Percentiles rank a stretch among this genome's conserved stretches.
These are phyloP conservation scores for Adansonia digitata DNA, from an alignment of 345 rosid species.

Conservation along the genomic window DNA sequence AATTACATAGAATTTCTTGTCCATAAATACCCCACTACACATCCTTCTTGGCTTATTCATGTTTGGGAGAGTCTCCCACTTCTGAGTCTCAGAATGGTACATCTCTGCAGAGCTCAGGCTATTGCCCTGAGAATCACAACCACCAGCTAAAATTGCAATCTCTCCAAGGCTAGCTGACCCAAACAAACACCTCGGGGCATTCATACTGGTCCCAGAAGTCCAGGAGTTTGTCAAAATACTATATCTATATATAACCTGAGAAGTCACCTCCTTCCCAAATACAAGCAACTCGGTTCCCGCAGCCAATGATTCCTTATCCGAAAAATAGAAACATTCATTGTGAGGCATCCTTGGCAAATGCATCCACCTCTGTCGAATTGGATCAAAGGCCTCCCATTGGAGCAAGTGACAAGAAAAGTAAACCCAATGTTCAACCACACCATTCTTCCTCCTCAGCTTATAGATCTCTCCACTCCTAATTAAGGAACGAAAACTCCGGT, in stretches of 20 bases:
- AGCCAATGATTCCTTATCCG: slow-evolving; percentile 43
- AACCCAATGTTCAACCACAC: slow-evolving; percentile 80
- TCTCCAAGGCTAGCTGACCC: slow-evolving; percentile 93
- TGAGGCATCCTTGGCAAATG: no score
- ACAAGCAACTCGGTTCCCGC: slow-evolving; percentile 6
- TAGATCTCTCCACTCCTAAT: slow-evolving; percentile 72
- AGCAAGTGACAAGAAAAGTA: slow-evolving; percentile 75
- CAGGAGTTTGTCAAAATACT: slow-evolving; percentile 77
- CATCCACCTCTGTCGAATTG: slow-evolving; percentile 54
- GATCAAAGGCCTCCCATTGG: slow-evolving; percentile 92
- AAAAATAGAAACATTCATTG: slow-evolving; percentile 27
- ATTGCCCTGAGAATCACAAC: slow-evolving; percentile 62
- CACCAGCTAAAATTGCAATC: slow-evolving; percentile 84
- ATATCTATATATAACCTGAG: slow-evolving; percentile 71
- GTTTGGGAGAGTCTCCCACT: slow-evolving; percentile 56
- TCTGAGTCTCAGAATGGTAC: slow-evolving; percentile 81
- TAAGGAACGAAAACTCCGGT: slow-evolving; percentile 56
- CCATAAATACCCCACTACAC: slow-evolving; percentile 95
- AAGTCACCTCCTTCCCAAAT: slow-evolving; percentile 56
- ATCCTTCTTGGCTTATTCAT: slow-evolving; percentile 83
- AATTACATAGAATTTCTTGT: slow-evolving; percentile 73
- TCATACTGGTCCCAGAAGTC: slow-evolving; percentile 75
- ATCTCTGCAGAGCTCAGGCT: slow-evolving; percentile 66
- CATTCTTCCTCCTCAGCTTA: slow-evolving; percentile 45
- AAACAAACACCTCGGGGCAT: slow-evolving; percentile 81